Percentiles rank a stretch among this genome's conserved stretches.
Conservation (phyloP, 2,329 filamentous ascomycete genomes). For the Thelonectria olida region DNA sequence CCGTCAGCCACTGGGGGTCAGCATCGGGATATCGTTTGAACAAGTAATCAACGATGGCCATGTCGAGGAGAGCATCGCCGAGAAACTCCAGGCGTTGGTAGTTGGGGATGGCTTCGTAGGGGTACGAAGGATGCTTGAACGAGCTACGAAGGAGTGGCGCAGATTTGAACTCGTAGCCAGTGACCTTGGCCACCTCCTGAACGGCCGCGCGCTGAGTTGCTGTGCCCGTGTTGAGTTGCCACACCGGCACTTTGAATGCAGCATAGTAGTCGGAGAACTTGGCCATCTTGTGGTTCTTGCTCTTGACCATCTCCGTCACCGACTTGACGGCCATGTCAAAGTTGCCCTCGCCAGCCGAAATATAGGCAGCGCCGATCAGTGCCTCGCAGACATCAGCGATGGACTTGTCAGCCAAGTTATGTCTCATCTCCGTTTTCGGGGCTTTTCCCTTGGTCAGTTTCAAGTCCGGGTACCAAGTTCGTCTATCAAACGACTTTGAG, state of each 20-base stretch:
- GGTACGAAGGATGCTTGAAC: conserved; percentile 88
- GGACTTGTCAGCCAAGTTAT: conserved; percentile 84
- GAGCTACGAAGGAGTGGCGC: conserved; percentile 83
- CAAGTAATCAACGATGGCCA: conserved; percentile 84
- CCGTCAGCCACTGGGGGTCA: conserved; percentile 96
- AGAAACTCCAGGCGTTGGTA: conserved; percentile 95
- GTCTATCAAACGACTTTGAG: conserved; percentile 81
- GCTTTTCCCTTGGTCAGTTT: conserved; percentile 78
- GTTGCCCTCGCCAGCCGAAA: conserved; percentile 54
- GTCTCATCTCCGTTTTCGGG: conserved; percentile 55
- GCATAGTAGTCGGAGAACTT: conserved; percentile 78
- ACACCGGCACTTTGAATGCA: conserved; percentile 74
- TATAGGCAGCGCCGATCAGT: conserved; percentile 85
- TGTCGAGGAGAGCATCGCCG: conserved; percentile 88
- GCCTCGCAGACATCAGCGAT: conserved; percentile 96
- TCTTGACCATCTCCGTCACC: conserved; percentile 76
- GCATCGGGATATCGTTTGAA: conserved; percentile 80
- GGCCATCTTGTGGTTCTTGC: conserved; percentile 73
- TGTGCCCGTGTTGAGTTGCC: conserved; percentile 70
- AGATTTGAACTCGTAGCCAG: conserved; percentile 73
- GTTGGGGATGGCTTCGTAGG: conserved; percentile 80
- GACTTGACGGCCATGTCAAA: conserved; percentile 69
- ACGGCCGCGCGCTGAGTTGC: conserved; percentile 76
- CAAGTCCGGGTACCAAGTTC: conserved; percentile 89
- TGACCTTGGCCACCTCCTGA: conserved; percentile 66